Percentiles rank a stretch among this genome's conserved stretches.
These are phyloP conservation scores for Agaricus blazei DNA, from an alignment of 768 basidiomycete genomes.

Conservation along the genomic window DNA sequence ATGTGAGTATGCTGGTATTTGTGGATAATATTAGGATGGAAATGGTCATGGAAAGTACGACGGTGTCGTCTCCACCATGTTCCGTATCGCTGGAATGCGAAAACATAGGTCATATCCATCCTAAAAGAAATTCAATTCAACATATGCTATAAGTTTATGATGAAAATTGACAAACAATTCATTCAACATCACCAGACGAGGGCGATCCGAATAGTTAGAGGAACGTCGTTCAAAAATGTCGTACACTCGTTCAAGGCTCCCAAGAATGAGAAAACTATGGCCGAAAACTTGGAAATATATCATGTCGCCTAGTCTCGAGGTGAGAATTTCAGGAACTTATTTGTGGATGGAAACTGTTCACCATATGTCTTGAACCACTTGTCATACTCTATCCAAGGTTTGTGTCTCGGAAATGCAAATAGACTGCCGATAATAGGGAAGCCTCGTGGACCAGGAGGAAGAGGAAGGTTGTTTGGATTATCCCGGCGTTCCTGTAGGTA, in stretches of 20 bases:
- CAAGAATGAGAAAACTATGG: constrained; percentile 9
- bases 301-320: constrained; percentile 8
- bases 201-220: constrained; percentile 2
- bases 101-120: constrained; percentile 3
- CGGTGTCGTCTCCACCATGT: constrained; percentile 10
- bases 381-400: constrained; percentile 9
- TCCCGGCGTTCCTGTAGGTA: not conserved
- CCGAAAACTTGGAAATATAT: constrained; percentile 12
- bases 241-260: not conserved
- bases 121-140: not conserved
- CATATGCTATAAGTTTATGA: not conserved
- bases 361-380: constrained; percentile 7
- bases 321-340: too few relatives aligned
- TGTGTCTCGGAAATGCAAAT: not conserved
- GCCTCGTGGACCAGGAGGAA: constrained; percentile 8
- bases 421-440: constrained; percentile 8
- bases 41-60: constrained; percentile 6
- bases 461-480: not conserved
- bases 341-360: not conserved
- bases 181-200: not conserved
- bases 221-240: constrained; percentile 7
- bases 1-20: constrained; percentile 1
- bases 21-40: constrained; percentile 8
- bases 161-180: constrained; percentile 1
- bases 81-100: constrained; percentile 4